Evolutionary conservation across 2,329 filamentous ascomycete species (phyloP), one percentile per base, ranked within the genome.

Genomic region (Cladosporium halotolerans): DNA sequence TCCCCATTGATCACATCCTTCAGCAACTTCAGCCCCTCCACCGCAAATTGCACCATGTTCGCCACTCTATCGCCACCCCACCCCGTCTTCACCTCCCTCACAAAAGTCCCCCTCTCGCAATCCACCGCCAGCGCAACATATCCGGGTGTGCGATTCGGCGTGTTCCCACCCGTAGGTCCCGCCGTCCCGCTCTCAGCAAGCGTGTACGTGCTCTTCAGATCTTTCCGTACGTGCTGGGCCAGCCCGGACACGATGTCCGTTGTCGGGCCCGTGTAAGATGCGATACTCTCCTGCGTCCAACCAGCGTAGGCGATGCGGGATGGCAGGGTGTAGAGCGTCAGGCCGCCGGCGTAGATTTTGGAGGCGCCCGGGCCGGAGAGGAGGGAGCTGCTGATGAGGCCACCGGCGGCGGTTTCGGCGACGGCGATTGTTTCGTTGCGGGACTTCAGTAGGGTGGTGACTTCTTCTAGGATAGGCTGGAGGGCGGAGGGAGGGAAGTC

Each of bases 81-180:
- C 7, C 76, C 79, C 1, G 81, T 84, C 48, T 80, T 74, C 28
- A 81, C 61, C 65, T 85, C 82, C 52, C 73, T 74, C 50, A 73
- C 79, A 55, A 75, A 73, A 0, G 72, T 76, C 0, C 76, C 79
- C n/a, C 68, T 68, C 14, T 78, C 74, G 11, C 73, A 74, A 18
- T 76, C 76, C 7, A 85, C 79, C n/a, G 81, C 81, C 36, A 86
- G 65, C 13, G 82, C 81, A 28, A 84, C 79, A 71, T 84, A 85
- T 1, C 82, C 82, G 71, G 81, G 82, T 34, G 72, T 79, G 38
- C 82, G 68, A 63, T 84, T 84, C 57, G 68, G 71, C 42, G 76
- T 79, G 28, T 67, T 68, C 0, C 81, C 82, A 10, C 78, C 80
- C 1, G 78, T 82, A 8, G 82, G 82, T 0, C 82, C 82, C n/a